phyloP scores from a whole-genome alignment of 2,329 filamentous ascomycete species.

The Alternaria triticimaculans region DNA sequence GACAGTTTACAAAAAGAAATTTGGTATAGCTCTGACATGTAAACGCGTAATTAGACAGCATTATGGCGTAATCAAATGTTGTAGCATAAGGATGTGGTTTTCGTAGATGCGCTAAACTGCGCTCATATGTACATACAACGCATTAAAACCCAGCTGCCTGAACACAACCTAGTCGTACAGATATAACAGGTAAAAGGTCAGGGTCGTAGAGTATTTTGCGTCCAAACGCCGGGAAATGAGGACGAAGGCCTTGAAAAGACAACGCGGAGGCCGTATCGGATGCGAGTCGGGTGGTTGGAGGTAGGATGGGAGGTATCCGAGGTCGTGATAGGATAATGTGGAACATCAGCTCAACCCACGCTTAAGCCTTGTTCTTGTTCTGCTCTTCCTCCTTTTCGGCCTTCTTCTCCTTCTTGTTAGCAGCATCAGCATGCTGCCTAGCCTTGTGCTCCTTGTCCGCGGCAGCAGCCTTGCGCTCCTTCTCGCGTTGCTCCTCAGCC shows the following conservation, averaged over 20 bases:
- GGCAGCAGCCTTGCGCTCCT: slow-evolving; percentile 54
- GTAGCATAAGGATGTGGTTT: background rate
- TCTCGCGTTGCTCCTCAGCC: slow-evolving; percentile 71
- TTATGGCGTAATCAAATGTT: background rate
- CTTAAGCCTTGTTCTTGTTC: slow-evolving; percentile 25
- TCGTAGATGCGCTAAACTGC: background rate
- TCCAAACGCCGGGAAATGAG: slow-evolving; percentile 28
- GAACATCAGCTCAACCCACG: background rate
- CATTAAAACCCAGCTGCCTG: slow-evolving; percentile 5
- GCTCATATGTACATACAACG: slow-evolving; percentile 4
- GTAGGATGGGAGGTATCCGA: background rate
- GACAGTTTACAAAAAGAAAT: background rate
- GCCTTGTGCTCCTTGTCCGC: slow-evolving; percentile 22
- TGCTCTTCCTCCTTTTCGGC: slow-evolving; percentile 26
- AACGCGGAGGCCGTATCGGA: background rate
- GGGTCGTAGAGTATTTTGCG: background rate
- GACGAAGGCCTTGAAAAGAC: background rate
- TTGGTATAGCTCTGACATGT: background rate
- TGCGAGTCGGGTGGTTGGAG: background rate
- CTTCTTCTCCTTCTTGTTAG: slow-evolving; percentile 32
- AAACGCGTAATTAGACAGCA: background rate
- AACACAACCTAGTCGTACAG: slow-evolving; percentile 21
- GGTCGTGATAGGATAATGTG: background rate
- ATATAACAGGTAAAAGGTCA: slow-evolving; percentile 9
- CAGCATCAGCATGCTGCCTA: slow-evolving; percentile 24